These are phyloP conservation scores for Aspergillus steynii DNA, from an alignment of 495 filamentous ascomycete species.

Conservation along the genomic window DNA sequence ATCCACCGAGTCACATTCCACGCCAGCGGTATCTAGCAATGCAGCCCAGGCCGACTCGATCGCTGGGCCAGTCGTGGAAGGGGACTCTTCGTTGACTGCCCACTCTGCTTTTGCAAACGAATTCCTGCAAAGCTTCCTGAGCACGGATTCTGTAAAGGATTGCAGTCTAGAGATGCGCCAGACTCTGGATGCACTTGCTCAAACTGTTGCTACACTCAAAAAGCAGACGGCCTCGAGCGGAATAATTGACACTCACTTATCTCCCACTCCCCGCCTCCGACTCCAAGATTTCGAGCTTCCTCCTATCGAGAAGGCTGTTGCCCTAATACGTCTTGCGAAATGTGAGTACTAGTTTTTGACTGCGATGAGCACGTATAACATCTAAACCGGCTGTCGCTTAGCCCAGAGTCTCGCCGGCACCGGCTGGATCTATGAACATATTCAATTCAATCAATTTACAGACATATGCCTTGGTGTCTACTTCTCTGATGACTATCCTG, in stretches of 20 bases:
- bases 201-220: conserved; percentile 6
- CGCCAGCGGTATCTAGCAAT: neutral
- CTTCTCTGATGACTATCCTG: conserved; percentile 4
- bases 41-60: conserved; percentile 1
- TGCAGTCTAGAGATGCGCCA: conserved; percentile 5
- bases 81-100: conserved; percentile 4
- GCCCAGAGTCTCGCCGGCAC: conserved; percentile 5
- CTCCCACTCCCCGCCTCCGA: conserved; percentile 3
- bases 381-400: conserved; percentile 1
- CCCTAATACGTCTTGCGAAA: conserved; percentile 6
- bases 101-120: conserved; percentile 4
- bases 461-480: conserved; percentile 4
- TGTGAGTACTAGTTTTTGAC: conserved; percentile 3
- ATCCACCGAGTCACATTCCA: conserved; percentile 4
- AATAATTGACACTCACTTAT: conserved; percentile 4
- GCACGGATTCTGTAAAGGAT: conserved; percentile 4
- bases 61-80: conserved; percentile 5
- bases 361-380: conserved; percentile 1
- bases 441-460: conserved; percentile 6
- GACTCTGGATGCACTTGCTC: conserved; percentile 5
- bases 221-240: conserved; percentile 4
- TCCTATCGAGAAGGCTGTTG: conserved; percentile 5
- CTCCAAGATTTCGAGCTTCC: conserved; percentile 1
- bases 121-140: conserved; percentile 7
- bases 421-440: conserved; percentile 6